phyloP scores from a whole-genome alignment of 805 yeast genomes.

The Candida palmyrensis region DNA sequence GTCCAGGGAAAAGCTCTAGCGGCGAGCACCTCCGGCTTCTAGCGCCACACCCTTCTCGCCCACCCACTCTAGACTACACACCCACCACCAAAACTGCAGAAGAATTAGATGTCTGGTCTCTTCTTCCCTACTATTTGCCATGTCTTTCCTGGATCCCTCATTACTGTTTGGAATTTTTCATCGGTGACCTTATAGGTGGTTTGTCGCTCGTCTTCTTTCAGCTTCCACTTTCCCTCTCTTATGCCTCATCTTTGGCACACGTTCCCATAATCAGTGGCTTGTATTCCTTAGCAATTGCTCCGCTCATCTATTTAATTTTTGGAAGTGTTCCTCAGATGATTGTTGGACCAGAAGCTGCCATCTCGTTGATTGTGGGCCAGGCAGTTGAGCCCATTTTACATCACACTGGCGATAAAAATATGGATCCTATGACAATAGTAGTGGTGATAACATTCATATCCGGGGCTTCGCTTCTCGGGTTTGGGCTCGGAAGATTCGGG shows the following conservation, averaged over 20 bases:
- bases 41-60: background rate
- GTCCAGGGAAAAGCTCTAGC: no score
- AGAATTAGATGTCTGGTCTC: slow-evolving; percentile 7
- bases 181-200: slow-evolving; percentile 77
- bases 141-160: slow-evolving; percentile 61
- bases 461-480: slow-evolving; percentile 65
- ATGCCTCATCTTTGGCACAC: slow-evolving; percentile 38
- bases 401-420: slow-evolving; percentile 22
- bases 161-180: slow-evolving; percentile 36
- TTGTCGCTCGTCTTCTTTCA: slow-evolving; percentile 85
- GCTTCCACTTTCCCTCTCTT: slow-evolving; percentile 66
- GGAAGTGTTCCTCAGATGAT: slow-evolving; percentile 45
- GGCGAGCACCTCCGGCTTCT: background rate
- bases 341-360: slow-evolving; percentile 44
- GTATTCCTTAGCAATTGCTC: slow-evolving; percentile 33
- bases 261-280: slow-evolving; percentile 39
- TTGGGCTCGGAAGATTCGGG: slow-evolving; percentile 82
- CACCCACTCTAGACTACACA: slow-evolving; percentile 12
- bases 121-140: slow-evolving; percentile 62
- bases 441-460: slow-evolving; percentile 68
- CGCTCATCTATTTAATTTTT: slow-evolving; percentile 34
- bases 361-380: slow-evolving; percentile 41
- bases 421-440: slow-evolving; percentile 48
- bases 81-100: slow-evolving; percentile 18
- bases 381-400: slow-evolving; percentile 40